Percentiles rank a stretch among this genome's conserved stretches.
These are phyloP conservation scores for Suillus occidentalis DNA, from an alignment of 768 basidiomycete species.

Conservation along the genomic window DNA sequence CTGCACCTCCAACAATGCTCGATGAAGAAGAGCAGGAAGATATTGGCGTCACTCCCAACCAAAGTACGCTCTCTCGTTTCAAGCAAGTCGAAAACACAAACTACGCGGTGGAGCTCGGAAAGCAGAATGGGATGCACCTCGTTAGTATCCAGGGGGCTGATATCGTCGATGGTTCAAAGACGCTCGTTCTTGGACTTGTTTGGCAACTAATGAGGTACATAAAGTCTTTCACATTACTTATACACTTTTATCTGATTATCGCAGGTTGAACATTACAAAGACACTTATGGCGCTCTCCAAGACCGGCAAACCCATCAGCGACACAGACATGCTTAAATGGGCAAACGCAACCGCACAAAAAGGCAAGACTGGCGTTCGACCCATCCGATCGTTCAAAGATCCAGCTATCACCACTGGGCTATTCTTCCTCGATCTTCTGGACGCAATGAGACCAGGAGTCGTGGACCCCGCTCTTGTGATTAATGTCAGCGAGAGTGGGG, in stretches of 20 bases:
- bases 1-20: conserved; percentile 37
- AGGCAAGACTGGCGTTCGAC: conserved; percentile 52
- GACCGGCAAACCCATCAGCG: conserved; percentile 82
- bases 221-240: background rate
- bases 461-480: conserved; percentile 86
- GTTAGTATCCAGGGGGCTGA: conserved; percentile 98
- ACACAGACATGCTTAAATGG: conserved; percentile 95
- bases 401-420: conserved; percentile 83
- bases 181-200: conserved; percentile 91
- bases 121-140: conserved; percentile 90
- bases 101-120: conserved; percentile 90
- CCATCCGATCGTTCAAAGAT: conserved; percentile 94
- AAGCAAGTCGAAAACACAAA: conserved; percentile 99
- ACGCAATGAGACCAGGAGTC: conserved; percentile 89
- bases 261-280: conserved; percentile 83
- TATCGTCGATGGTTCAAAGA: conserved; percentile 92
- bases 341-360: conserved; percentile 87
- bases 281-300: conserved; percentile 75
- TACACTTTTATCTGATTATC: background rate
- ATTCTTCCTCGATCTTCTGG: conserved; percentile 92
- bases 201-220: conserved; percentile 96
- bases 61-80: conserved; percentile 87
- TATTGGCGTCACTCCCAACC: conserved; percentile 80
- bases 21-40: conserved; percentile 69
- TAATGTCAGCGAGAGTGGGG: conserved; percentile 55